Base-by-base conservation (phyloP, 2,329 filamentous ascomycete species). In the Salinomyces thailandicus region DNA sequence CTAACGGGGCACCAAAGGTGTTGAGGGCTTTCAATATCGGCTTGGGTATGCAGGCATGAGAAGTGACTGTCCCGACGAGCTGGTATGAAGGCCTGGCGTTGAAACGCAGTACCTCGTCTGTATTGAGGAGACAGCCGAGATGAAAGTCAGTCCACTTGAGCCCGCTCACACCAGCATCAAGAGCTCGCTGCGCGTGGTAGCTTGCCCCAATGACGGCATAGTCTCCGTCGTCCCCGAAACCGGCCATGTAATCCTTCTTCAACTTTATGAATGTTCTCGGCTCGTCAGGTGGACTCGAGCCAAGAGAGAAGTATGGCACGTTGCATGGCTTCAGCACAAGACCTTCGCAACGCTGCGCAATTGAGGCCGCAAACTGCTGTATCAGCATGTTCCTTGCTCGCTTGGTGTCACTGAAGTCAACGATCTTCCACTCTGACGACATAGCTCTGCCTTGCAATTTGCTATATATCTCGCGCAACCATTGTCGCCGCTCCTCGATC, bases 161-260 rank as follows among this genome's bases (percentile, higher is more conserved):
- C 14, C 39, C 39, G 19, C 65, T 63, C 2, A 79, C 57, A 4
- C 63, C 59, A 32, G 75, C 71, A 5, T 68, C 63, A 31, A 66
- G 68, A 5, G 79, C 81, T 43, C 76, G 73, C 33, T 68, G 63
- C 3, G 79, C 62, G 46, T 85, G 73, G 48, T 81, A 86, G 13
- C 75, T 75, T 5, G 76, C 86, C 0, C 84, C 86, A 3, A 94
- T 64, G 2, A 89, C 69, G 2, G 81, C 79, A 53, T 94, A 83
- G 55, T 94, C 87, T 7, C 82, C 82, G 18, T 85, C 75, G 42
- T 93, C 86, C 1, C 85, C 85, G 53, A 89, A 75, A 2, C 76
- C 76, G 17, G 72, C 68, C 24, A 93, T 73, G 50, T 93, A 93
- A 51, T 91, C 84, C 51, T 85, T 85, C 59, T 94, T 94, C 28